Conservation (phyloP, 116 monocot species). For the Posidonia oceanica region DNA sequence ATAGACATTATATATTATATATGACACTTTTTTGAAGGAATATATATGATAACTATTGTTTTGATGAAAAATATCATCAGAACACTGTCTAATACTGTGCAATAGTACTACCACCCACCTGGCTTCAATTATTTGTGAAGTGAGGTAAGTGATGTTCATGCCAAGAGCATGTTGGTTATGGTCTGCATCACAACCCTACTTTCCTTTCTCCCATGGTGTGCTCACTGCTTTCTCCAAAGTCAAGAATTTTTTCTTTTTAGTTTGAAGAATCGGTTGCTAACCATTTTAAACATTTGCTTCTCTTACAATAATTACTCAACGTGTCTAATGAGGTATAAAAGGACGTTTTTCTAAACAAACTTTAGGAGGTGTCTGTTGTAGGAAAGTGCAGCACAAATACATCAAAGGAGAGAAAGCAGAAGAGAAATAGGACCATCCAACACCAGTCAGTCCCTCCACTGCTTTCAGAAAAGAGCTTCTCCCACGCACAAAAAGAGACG, state of each 20-base stretch:
- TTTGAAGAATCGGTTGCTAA: neutral
- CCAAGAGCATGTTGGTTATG: conserved; percentile 1
- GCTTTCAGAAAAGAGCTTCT: neutral
- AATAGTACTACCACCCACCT: neutral
- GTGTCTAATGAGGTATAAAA: neutral
- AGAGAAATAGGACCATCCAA: neutral
- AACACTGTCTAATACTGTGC: neutral
- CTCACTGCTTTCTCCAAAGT: neutral
- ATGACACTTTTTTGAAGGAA: neutral
- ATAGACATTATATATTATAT: no score
- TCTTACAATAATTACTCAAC: neutral
- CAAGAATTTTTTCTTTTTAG: neutral
- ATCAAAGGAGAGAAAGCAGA: neutral
- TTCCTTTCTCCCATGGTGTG: neutral
- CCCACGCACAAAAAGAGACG: neutral
- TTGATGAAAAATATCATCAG: neutral
- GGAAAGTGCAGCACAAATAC: neutral
- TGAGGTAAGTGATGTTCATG: conserved; percentile 9
- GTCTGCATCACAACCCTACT: conserved; percentile 3
- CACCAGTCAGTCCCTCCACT: no score
- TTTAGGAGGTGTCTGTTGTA: neutral
- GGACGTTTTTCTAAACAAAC: neutral
- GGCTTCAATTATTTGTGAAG: conserved; percentile 2
- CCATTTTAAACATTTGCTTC: neutral
- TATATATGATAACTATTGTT: neutral